Percentiles rank a stretch among this genome's conserved stretches.
phyloP scores from a whole-genome alignment of 306 rosid species.

The Lathyrus sativus region DNA sequence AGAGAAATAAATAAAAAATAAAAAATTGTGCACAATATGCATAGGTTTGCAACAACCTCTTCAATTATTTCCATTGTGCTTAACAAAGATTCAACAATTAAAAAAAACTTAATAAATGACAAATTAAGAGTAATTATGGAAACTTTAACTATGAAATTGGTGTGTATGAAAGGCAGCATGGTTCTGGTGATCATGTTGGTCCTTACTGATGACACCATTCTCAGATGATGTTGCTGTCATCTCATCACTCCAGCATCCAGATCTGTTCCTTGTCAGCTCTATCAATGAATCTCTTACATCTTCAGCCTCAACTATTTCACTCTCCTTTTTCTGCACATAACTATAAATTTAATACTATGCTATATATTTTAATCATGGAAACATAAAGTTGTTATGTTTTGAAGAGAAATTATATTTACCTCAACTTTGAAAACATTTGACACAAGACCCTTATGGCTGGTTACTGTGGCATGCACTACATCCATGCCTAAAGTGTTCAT shows the following conservation, averaged over 20 bases:
- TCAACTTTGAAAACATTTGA: constrained; percentile 80
- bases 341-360: neutral
- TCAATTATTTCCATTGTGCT: neutral
- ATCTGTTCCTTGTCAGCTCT: constrained; percentile 70
- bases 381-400: neutral
- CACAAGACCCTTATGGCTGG: constrained; percentile 78
- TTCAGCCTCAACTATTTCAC: constrained; percentile 72
- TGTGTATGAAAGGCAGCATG: constrained; percentile 45
- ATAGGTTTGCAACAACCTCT: neutral
- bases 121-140: neutral
- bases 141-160: constrained; percentile 47
- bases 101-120: neutral
- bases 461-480: constrained; percentile 78
- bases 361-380: neutral
- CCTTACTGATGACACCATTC: constrained; percentile 39
- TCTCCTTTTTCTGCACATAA: constrained; percentile 64
- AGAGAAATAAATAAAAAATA: too few relatives aligned
- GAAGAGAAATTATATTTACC: constrained; percentile 44
- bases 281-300: constrained; percentile 72
- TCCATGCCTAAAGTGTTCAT: constrained; percentile 70
- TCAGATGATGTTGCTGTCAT: constrained; percentile 44
- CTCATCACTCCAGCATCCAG: constrained; percentile 50
- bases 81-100: neutral
- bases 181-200: constrained; percentile 51
- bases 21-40: neutral